Conservation (phyloP, 2,329 filamentous ascomycete species). For the Penicillium sp. region DNA sequence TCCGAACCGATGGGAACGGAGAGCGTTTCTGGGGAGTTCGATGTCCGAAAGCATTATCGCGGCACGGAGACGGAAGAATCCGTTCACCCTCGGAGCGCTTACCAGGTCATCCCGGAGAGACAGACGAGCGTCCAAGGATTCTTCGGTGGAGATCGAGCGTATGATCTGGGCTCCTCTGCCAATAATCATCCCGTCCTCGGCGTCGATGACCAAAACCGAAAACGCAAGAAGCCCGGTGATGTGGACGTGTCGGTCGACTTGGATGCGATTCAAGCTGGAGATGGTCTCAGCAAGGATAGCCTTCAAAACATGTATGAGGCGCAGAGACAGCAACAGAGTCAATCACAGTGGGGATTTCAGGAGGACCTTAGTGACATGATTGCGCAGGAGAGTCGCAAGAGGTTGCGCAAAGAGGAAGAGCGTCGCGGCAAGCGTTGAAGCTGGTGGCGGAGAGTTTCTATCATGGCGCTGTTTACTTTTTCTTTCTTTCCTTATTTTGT, state of each 20-base stretch:
- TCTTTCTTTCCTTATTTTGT: background rate
- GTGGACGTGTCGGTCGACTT: constrained; percentile 88
- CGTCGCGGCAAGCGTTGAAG: constrained; percentile 56
- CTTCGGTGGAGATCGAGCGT: constrained; percentile 91
- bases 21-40: constrained; percentile 79
- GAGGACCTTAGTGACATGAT: constrained; percentile 96
- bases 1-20: constrained; percentile 73
- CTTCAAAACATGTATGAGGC: constrained; percentile 74
- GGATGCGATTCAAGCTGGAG: constrained; percentile 68
- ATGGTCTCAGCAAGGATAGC: constrained; percentile 79
- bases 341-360: constrained; percentile 70
- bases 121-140: constrained; percentile 83
- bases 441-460: background rate
- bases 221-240: constrained; percentile 94
- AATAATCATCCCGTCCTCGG: constrained; percentile 69
- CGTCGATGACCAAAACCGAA: constrained; percentile 68
- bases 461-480: background rate
- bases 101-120: constrained; percentile 84
- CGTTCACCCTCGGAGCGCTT: constrained; percentile 68
- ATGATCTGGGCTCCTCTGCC: constrained; percentile 68
- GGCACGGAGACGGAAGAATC: constrained; percentile 87
- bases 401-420: constrained; percentile 82
- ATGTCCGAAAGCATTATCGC: constrained; percentile 78
- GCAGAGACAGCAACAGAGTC: constrained; percentile 60
- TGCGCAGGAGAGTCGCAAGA: constrained; percentile 83